A percentile compares a stretch with the other conserved stretches of the same genome.
These are phyloP conservation scores for Tulasnella sp. DNA, from an alignment of 768 basidiomycete genomes.

Conservation along the genomic window DNA sequence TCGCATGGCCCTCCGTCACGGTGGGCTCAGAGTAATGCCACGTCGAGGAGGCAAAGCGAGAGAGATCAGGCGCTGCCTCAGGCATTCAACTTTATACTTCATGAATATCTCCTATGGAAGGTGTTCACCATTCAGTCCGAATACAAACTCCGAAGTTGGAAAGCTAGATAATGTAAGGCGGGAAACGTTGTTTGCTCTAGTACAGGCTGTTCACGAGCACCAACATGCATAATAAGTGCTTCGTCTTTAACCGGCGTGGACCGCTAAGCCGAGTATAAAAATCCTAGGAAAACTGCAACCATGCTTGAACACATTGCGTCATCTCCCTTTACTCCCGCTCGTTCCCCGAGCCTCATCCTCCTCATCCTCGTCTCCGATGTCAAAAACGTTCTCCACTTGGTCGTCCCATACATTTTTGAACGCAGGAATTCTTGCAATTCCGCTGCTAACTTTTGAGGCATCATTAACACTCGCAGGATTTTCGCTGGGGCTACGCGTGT, in stretches of 20 bases:
- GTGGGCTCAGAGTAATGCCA: no score
- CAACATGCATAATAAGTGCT: neutral
- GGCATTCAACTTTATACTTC: no score
- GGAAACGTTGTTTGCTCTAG: neutral
- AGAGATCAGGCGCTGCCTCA: no score
- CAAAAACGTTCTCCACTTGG: slow-evolving; percentile 65
- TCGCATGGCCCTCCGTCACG: no score
- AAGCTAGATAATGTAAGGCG: no score
- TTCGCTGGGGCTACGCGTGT: slow-evolving; percentile 35
- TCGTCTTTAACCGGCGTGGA: neutral
- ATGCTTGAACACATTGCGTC: neutral
- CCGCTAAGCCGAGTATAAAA: neutral
- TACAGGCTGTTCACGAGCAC: no score
- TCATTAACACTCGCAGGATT: slow-evolving; percentile 29
- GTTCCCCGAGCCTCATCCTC: slow-evolving; percentile 42
- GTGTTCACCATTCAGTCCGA: no score
- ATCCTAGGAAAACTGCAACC: neutral
- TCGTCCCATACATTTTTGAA: slow-evolving; percentile 70
- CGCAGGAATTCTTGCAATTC: slow-evolving; percentile 35
- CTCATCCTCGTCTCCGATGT: slow-evolving; percentile 55
- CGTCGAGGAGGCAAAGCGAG: neutral
- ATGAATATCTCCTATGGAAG: no score
- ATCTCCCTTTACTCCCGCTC: neutral
- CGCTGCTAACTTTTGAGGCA: slow-evolving; percentile 19
- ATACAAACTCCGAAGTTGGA: no score